Evolutionary conservation across 495 filamentous ascomycete species (phyloP).

Genomic region (Penicillium paradoxum): DNA sequence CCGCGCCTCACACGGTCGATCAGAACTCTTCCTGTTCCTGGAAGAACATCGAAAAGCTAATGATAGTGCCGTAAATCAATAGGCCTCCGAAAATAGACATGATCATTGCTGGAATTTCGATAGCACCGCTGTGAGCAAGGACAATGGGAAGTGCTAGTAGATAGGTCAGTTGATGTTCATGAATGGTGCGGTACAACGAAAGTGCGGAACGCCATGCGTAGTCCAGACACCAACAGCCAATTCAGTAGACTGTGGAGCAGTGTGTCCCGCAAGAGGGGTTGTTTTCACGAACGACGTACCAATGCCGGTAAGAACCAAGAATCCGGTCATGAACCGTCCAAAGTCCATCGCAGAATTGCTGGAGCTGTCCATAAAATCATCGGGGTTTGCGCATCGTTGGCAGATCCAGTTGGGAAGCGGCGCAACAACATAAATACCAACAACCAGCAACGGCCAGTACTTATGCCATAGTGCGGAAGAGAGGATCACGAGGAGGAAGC

Average conservation of each 20-base stretch:
- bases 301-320: constrained; percentile 96
- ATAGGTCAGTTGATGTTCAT: constrained; percentile 17
- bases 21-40: constrained; percentile 88
- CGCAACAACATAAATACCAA: constrained; percentile 90
- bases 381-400: constrained; percentile 77
- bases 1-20: constrained; percentile 8
- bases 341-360: constrained; percentile 82
- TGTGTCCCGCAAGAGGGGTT: background rate
- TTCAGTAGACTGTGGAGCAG: background rate
- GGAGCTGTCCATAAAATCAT: constrained; percentile 90
- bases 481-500: constrained; percentile 98
- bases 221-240: background rate
- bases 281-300: constrained; percentile 55
- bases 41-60: constrained; percentile 97
- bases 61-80: constrained; percentile 96
- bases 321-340: constrained; percentile 90
- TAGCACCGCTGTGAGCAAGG: constrained; percentile 78
- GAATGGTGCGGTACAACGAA: background rate
- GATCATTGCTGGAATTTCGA: constrained; percentile 78
- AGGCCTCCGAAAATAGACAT: constrained; percentile 93
- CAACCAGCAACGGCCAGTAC: constrained; percentile 90
- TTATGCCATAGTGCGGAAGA: constrained; percentile 90
- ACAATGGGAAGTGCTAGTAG: constrained; percentile 78
- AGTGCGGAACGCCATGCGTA: background rate
- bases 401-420: constrained; percentile 97